These are phyloP conservation scores for Colletotrichum brevisporum DNA, from an alignment of 2,329 filamentous ascomycete species.

Conservation along the genomic window DNA sequence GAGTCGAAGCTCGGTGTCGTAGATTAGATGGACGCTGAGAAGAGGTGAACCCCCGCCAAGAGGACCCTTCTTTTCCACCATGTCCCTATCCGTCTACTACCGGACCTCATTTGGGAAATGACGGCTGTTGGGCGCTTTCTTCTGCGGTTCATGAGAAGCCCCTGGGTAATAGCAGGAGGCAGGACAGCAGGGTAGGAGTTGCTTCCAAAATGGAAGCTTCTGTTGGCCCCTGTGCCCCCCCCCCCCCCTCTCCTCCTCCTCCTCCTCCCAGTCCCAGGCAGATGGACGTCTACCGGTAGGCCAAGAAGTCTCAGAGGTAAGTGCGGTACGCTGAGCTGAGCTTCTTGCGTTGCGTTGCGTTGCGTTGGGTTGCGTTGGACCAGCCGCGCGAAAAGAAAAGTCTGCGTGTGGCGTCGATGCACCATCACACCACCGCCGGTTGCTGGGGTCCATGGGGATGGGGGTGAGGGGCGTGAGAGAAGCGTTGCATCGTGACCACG, in stretches of 20 bases:
- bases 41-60: slow-evolving; percentile 19
- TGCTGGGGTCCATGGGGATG: slow-evolving; percentile 8
- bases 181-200: background rate
- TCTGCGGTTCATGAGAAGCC: slow-evolving; percentile 20
- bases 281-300: slow-evolving; percentile 28
- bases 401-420: slow-evolving; percentile 24
- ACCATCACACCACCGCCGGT: slow-evolving; percentile 32
- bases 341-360: background rate
- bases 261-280: background rate
- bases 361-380: slow-evolving; percentile 3
- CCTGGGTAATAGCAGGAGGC: slow-evolving; percentile 10
- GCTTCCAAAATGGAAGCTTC: slow-evolving; percentile 10
- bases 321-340: slow-evolving; percentile 6
- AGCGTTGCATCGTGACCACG: slow-evolving; percentile 10
- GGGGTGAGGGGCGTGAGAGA: background rate
- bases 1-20: background rate
- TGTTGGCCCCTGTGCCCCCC: background rate
- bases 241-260: no score
- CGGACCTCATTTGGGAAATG: slow-evolving; percentile 23
- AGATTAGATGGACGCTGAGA: background rate
- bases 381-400: slow-evolving; percentile 26
- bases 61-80: slow-evolving; percentile 31
- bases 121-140: slow-evolving; percentile 20
- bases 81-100: slow-evolving; percentile 18
- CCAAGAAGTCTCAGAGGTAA: slow-evolving; percentile 2